phyloP scores from a whole-genome alignment of 2,329 filamentous ascomycete species.

The Trematosphaeria pertusa region DNA sequence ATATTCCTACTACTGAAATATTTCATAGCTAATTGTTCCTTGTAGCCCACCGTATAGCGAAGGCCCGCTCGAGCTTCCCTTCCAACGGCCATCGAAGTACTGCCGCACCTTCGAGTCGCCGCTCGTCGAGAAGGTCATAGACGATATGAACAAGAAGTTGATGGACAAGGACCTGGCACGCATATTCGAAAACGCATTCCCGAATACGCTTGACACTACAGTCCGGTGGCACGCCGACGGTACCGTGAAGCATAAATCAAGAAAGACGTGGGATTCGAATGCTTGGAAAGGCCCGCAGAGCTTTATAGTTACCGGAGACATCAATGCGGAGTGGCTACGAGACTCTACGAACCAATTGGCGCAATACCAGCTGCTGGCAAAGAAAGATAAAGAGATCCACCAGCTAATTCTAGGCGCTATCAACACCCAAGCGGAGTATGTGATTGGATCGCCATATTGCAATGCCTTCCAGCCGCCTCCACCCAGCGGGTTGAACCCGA shows the following conservation, averaged over 20 bases:
- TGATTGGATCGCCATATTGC: slow-evolving; percentile 94
- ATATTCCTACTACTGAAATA: neutral
- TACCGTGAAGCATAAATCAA: slow-evolving; percentile 50
- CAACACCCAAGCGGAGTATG: slow-evolving; percentile 93
- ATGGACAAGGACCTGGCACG: slow-evolving; percentile 86
- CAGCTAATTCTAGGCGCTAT: slow-evolving; percentile 89
- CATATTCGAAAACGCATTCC: slow-evolving; percentile 94
- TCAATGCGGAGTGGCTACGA: slow-evolving; percentile 90
- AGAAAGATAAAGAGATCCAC: slow-evolving; percentile 78
- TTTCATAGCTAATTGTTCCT: slow-evolving; percentile 4
- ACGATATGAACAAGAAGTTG: slow-evolving; percentile 79
- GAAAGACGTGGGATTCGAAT: slow-evolving; percentile 48
- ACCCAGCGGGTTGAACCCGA: slow-evolving; percentile 74
- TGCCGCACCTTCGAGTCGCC: slow-evolving; percentile 92
- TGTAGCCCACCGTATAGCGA: slow-evolving; percentile 77
- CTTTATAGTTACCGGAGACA: slow-evolving; percentile 93
- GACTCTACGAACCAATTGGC: slow-evolving; percentile 93
- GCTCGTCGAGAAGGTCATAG: slow-evolving; percentile 86
- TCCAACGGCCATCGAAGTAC: slow-evolving; percentile 78
- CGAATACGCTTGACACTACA: slow-evolving; percentile 89
- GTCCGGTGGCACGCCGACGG: slow-evolving; percentile 83
- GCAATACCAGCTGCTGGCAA: slow-evolving; percentile 86
- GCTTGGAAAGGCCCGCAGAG: slow-evolving; percentile 86
- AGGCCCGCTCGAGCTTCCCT: slow-evolving; percentile 81
- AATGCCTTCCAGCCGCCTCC: slow-evolving; percentile 97